A percentile compares a stretch with the other conserved stretches of the same genome.
phyloP scores from a whole-genome alignment of 2,329 filamentous ascomycete species.

The Malbranchea cinnamomea region DNA sequence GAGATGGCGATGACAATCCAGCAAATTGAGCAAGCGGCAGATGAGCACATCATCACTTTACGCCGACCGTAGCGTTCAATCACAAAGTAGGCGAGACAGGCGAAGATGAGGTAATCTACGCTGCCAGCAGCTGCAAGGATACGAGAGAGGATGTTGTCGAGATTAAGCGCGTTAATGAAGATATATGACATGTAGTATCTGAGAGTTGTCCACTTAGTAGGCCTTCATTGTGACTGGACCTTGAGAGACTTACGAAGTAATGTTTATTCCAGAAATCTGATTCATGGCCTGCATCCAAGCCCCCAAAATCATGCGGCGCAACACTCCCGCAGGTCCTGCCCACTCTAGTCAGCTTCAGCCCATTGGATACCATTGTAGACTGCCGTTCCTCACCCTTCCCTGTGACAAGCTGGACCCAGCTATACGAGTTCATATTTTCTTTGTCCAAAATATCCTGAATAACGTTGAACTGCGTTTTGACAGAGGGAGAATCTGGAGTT shows the following conservation, averaged over 20 bases:
- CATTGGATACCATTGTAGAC: neutral
- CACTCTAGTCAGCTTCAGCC: neutral
- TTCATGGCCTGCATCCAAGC: conserved; percentile 28
- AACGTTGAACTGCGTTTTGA: conserved; percentile 19
- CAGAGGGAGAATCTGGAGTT: conserved; percentile 14
- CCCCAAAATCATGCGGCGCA: conserved; percentile 31
- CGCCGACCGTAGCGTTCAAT: conserved; percentile 36
- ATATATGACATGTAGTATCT: conserved; percentile 27
- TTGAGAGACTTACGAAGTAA: conserved; percentile 13
- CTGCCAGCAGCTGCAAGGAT: conserved; percentile 33
- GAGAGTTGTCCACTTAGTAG: too few relatives aligned
- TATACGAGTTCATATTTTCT: conserved; percentile 31
- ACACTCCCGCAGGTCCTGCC: conserved; percentile 22
- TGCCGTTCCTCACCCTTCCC: conserved; percentile 16
- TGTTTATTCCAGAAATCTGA: conserved; percentile 24
- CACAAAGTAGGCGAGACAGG: conserved; percentile 29
- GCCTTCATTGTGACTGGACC: too few relatives aligned
- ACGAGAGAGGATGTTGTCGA: conserved; percentile 22
- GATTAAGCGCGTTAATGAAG: conserved; percentile 28
- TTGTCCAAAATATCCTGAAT: conserved; percentile 27
- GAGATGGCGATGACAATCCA: conserved; percentile 35
- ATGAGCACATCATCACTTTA: conserved; percentile 34
- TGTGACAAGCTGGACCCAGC: conserved; percentile 30
- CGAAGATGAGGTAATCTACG: conserved; percentile 32
- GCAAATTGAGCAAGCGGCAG: conserved; percentile 35